A percentile compares a stretch with the other conserved stretches of the same genome.
Conservation (phyloP, 148 eudicot species). For the Vaccinium myrtillus region DNA sequence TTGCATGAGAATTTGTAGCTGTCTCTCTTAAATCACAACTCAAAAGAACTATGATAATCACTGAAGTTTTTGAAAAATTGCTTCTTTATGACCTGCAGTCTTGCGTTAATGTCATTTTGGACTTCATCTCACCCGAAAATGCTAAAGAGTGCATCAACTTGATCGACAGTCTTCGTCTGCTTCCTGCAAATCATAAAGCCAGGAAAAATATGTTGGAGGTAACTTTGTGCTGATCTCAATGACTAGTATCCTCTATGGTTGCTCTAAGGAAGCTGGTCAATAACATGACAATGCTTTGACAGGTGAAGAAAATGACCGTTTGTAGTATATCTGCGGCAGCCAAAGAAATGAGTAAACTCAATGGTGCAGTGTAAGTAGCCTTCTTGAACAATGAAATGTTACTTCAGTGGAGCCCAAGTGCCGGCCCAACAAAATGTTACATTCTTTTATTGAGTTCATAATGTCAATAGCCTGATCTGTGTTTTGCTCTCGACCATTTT, state of each 20-base stretch:
- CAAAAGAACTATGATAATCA: neutral
- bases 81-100: conserved; percentile 46
- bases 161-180: conserved; percentile 61
- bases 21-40: neutral
- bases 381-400: neutral
- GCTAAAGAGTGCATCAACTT: conserved; percentile 68
- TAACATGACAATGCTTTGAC: conserved; percentile 19
- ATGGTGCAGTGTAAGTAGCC: conserved; percentile 18
- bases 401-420: neutral
- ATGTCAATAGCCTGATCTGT: neutral
- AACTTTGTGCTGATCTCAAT: neutral
- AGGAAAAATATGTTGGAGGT: conserved; percentile 64
- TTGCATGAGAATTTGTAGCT: neutral
- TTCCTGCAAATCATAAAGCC: conserved; percentile 72
- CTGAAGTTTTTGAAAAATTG: neutral
- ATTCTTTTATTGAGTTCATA: neutral
- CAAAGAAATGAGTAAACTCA: conserved; percentile 51
- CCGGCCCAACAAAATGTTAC: neutral
- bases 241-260: neutral
- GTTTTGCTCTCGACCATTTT: conserved; percentile 1
- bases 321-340: conserved; percentile 63
- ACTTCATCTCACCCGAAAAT: conserved; percentile 91
- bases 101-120: conserved; percentile 64
- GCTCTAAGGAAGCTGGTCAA: neutral
- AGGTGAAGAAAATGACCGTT: conserved; percentile 84